Base-by-base conservation (phyloP, 1,139 yeast genomes). In the Suhomyces bokatorum region DNA sequence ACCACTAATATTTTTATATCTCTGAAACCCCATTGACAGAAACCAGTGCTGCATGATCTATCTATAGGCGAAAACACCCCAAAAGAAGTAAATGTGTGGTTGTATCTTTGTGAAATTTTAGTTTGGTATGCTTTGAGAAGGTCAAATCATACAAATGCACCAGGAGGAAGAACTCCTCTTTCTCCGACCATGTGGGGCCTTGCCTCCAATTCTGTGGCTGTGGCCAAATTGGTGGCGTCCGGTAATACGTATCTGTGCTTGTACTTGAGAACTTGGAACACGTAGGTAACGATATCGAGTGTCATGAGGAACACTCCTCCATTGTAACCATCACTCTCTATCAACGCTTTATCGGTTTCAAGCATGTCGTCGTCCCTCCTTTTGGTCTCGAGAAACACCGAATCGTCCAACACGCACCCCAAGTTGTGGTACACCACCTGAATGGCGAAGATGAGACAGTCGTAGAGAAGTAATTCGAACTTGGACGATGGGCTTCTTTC, bases 281-380 rank as follows among this genome's bases (percentile, higher is more conserved):
- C 40, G 40, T 57, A 55, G 4, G 48, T 55, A 13, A 60, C 37
- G 7, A 71, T 29, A 49, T 71, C 64, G 11, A 73, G 52, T 2
- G 61, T 53, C 29, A 70, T 40, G 35, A 73, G 51, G 37, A 53
- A 48, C 4, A 73, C 77, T 37, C 68, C 66, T 1, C 78, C 78
- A 39, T 60, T 65, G 52, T 69, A 73, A 1, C 78, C 78, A 53
- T 73, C 77, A 10, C 63, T 59, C 28, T 62, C 66, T 5, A 48
- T 32, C 16, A 54, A 55, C 34, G 51, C 51, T 28, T 43, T 49
- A 26, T 51, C 51, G 29, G 53, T 54, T 9, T 24, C 38, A 27
- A 10, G 15, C 10, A 38, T 34, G 1, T 30, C 40, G n/a, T 14
- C 20, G 5, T 34, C 45, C 3, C 42, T 38, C 12, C 36, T 32